Evolutionary conservation across 1,139 yeast species (phyloP), one percentile per base, ranked within the genome.

Genomic region (Arxiozyma heterogenica): DNA sequence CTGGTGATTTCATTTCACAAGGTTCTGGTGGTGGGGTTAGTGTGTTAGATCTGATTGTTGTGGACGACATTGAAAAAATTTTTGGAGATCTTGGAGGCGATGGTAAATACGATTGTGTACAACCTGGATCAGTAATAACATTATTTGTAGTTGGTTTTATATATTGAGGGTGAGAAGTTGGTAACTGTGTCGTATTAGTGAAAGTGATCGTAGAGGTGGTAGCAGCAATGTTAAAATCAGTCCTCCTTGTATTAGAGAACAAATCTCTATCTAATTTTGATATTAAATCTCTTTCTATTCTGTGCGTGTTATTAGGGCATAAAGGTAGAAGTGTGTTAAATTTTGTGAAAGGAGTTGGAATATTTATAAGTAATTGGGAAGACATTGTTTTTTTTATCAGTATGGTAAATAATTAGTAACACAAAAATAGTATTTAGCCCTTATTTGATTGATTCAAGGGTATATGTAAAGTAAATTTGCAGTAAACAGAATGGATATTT

Each of bases 271-370:
- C 44, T 27, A 51, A 44, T 41, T 43, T 51, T 21, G 27, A 34
- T 27, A 47, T 47, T 17, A 51, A 34, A 44, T 42, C 49, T 21
- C 38, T 43, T 25, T 51, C 53, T 6, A 51, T 44, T 15, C 21
- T 15, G 15, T 39, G 39, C 4, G 47, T 5, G 17, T 21, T 20
- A 34, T 39, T 44, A 5, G 50, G 38, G 23, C 48, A 47, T 12
- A 48, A 27, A 17, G 53, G 53, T 25, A 51, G 18, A 3, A 51
- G 41, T 8, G 53, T 51, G 38, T 51, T 47, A 18, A 39, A 51
- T 21, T 51, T 51, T 11, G 41, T 12, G 3, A n/a, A 17, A 15
- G 46, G 1, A 44, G 34, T 23, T 44, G 30, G 46, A 15, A 44
- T 5, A 8, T 44, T 44, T 8, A 44, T 15, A 18, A 23, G 15